Conservation (phyloP, 2,329 filamentous ascomycete species). For the Colletotrichum acutatum region DNA sequence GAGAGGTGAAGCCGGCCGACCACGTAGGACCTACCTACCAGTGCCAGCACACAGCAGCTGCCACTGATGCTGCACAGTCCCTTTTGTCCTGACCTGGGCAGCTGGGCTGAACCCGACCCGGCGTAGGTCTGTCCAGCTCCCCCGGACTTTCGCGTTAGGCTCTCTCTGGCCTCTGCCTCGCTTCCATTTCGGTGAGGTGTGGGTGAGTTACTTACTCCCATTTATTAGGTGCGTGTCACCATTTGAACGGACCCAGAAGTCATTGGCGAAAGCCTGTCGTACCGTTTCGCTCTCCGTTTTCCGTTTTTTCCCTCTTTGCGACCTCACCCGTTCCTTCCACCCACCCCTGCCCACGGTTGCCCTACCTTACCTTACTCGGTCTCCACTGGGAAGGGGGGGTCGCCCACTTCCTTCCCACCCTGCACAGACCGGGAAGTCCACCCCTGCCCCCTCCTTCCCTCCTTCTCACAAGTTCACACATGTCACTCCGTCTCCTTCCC, state of each 20-base stretch:
- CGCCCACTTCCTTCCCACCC: background rate
- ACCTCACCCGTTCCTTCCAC: background rate
- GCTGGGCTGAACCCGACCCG: background rate
- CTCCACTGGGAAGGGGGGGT: background rate
- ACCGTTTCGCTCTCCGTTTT: constrained; percentile 9
- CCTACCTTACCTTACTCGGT: background rate
- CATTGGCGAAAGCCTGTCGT: background rate
- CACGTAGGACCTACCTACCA: background rate
- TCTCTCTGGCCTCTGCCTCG: background rate
- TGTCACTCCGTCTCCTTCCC: constrained; percentile 7
- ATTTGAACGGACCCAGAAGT: background rate
- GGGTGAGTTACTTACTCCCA: background rate
- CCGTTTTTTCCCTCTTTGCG: background rate
- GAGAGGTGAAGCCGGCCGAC: background rate
- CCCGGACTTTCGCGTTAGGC: background rate
- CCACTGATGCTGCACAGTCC: background rate
- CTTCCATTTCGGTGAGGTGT: background rate
- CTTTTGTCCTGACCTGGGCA: background rate
- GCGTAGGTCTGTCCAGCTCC: background rate
- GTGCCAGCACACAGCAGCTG: background rate
- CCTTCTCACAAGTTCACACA: background rate
- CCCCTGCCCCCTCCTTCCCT: background rate
- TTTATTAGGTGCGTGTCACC: background rate
- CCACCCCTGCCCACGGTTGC: background rate
- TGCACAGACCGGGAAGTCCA: constrained; percentile 13